phyloP scores from a whole-genome alignment of 768 basidiomycete species.

The Favolaschia claudopus region DNA sequence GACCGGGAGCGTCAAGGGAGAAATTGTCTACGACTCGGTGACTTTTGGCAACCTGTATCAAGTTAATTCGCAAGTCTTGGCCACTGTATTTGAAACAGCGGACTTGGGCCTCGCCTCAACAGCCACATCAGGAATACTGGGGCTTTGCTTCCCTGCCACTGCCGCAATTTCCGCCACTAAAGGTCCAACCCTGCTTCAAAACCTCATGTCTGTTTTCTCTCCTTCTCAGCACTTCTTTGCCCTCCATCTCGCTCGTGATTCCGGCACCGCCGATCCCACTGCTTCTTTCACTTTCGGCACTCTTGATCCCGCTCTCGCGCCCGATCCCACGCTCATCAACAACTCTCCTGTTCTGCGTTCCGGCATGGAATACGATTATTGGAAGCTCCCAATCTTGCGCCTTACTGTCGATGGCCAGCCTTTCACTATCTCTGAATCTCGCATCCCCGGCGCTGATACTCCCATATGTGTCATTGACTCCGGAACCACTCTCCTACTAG shows the following conservation, averaged over 20 bases:
- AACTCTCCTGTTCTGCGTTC: constrained; percentile 50
- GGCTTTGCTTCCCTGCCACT: constrained; percentile 56
- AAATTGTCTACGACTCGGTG: constrained; percentile 53
- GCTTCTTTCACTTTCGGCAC: constrained; percentile 63
- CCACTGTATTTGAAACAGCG: constrained; percentile 51
- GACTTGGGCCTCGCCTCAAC: constrained; percentile 52
- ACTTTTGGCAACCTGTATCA: constrained; percentile 52
- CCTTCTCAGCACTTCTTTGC: constrained; percentile 56
- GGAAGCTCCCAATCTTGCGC: constrained; percentile 59
- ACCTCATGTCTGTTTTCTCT: constrained; percentile 50
- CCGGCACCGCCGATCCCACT: constrained; percentile 27
- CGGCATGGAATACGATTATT: constrained; percentile 55
- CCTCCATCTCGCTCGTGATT: constrained; percentile 52
- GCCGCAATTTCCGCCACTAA: constrained; percentile 53
- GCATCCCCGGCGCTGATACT: constrained; percentile 46
- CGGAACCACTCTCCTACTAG: constrained; percentile 64
- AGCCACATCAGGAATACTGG: constrained; percentile 63
- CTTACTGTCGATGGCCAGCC: constrained; percentile 52
- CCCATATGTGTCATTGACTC: constrained; percentile 70
- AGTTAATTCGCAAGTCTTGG: constrained; percentile 57
- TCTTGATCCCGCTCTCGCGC: constrained; percentile 47
- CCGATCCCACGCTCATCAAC: constrained; percentile 40
- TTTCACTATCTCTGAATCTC: constrained; percentile 53
- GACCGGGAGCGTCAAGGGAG: constrained; percentile 56
- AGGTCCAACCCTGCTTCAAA: constrained; percentile 57